These are phyloP conservation scores for Blastocystis sp. DNA, from an alignment of 352 stramenopile species.

Conservation along the genomic window DNA sequence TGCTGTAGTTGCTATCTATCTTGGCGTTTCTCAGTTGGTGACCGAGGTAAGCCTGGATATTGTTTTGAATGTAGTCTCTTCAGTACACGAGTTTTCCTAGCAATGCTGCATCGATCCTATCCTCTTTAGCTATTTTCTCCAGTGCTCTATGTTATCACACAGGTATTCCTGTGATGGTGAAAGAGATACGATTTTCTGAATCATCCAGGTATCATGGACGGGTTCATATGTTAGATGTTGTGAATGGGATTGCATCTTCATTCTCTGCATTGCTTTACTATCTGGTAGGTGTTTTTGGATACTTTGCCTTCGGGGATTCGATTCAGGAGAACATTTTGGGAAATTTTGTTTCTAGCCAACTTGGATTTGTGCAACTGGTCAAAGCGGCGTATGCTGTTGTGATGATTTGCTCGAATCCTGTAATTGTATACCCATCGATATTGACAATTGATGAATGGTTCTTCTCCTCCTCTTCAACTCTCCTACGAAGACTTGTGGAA, in stretches of 20 bases:
- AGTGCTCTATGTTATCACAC: conserved; percentile 49
- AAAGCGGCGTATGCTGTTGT: conserved; percentile 67
- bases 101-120: background rate
- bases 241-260: background rate
- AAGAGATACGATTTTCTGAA: background rate
- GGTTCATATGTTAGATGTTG: conserved; percentile 5
- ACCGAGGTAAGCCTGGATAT: background rate
- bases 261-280: conserved; percentile 44
- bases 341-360: background rate
- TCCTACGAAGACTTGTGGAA: background rate
- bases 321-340: conserved; percentile 21
- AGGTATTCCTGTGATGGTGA: conserved; percentile 47
- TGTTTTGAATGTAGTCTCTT: background rate
- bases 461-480: background rate
- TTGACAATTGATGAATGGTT: conserved; percentile 26
- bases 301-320: conserved; percentile 10
- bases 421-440: conserved; percentile 31
- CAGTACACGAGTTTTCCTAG: background rate
- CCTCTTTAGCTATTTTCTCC: conserved; percentile 47
- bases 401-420: conserved; percentile 65
- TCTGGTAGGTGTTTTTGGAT: conserved; percentile 18
- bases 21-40: background rate
- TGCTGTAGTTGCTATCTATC: background rate
- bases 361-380: background rate
- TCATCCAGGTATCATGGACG: background rate